A percentile compares a stretch with the other conserved stretches of the same genome.
phyloP scores from a whole-genome alignment of 2,329 filamentous ascomycete genomes.

The Fusarium multiceps region DNA sequence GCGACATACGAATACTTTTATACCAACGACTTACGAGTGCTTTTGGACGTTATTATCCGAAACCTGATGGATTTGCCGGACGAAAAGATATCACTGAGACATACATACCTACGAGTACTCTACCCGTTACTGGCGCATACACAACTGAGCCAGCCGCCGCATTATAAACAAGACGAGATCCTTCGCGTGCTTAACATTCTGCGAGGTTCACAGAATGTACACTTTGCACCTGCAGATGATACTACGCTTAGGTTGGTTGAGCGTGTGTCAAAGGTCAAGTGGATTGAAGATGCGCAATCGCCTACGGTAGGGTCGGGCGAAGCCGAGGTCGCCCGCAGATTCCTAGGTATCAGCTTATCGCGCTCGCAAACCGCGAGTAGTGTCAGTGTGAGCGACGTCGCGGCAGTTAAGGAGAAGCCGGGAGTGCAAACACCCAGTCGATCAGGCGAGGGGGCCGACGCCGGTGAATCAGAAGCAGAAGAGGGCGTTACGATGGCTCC shows the following conservation, averaged over 20 bases:
- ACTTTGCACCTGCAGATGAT: slow-evolving; percentile 84
- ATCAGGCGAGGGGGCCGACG: slow-evolving; percentile 47
- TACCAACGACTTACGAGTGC: slow-evolving; percentile 93
- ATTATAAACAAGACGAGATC: slow-evolving; percentile 93
- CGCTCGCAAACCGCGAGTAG: slow-evolving; percentile 74
- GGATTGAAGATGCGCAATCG: slow-evolving; percentile 63
- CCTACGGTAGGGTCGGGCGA: slow-evolving; percentile 50
- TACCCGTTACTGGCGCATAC: slow-evolving; percentile 92
- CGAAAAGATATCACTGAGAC: slow-evolving; percentile 79
- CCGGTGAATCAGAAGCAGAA: slow-evolving; percentile 34
- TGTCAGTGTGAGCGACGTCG: slow-evolving; percentile 81
- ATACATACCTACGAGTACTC: slow-evolving; percentile 94
- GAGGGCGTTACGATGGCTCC: slow-evolving; percentile 40
- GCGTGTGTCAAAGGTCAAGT: slow-evolving; percentile 78
- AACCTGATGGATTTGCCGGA: slow-evolving; percentile 96
- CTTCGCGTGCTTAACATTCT: slow-evolving; percentile 79
- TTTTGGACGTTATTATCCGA: slow-evolving; percentile 94
- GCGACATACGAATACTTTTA: slow-evolving; percentile 98
- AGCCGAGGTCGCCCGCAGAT: slow-evolving; percentile 65
- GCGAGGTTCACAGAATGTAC: slow-evolving; percentile 69
- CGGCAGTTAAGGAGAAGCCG: slow-evolving; percentile 82
- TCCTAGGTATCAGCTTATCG: slow-evolving; percentile 78
- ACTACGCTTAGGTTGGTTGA: slow-evolving; percentile 82
- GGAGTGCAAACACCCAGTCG: slow-evolving; percentile 84
- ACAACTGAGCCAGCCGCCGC: slow-evolving; percentile 84